Evolutionary conservation across 208 protist genomes (phyloP), one percentile per base, ranked within the genome.

Genomic region (Acanthamoeba royreba): DNA sequence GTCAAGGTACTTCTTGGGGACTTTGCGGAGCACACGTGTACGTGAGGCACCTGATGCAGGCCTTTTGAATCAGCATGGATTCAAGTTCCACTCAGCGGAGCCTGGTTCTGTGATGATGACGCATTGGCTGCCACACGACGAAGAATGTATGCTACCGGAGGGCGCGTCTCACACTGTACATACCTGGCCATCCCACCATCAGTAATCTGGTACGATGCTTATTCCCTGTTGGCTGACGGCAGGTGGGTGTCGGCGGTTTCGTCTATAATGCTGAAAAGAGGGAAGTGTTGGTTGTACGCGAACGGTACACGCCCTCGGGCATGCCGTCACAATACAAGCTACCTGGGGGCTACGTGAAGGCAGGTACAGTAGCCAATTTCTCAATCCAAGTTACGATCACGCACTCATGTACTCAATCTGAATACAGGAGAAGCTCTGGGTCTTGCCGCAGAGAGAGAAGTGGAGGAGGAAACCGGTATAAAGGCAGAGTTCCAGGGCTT

Each of bases 341-440:
- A 49, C 83, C 83, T n/a, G 83, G 83, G 4, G 83, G 83, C 83
- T 89, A 89, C 38, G 83, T 89, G 47, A 89, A 89, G 53, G 83
- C 83, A 19, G 83, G 83, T 89, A 5, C 15, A 15, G n/a, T 25
- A 9, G 0, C 19, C 22, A 35, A 0, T 5, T n/a, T 1, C 72
- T 8, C 7, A 45, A 25, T 25, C 5, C 35, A 25, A 7, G 31
- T 45, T 35, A 42, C 72, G 22, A 8, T 9, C 72, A 83, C 72
- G 8, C 72, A 42, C n/a, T 9, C 72, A 28, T 35, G 43, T 35
- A 83, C 72, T 8, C 72, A 69, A 7, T 69, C 8, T n/a, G 19
- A 31, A 0, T 7, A 79, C 47, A 89, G 83, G 83, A 9, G 83
- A 89, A 25, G 83, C 83, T 11, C 8, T 89, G 47, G 83, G 53